Conservation (phyloP, 495 filamentous ascomycete species). For the Bathelium albidoporum region DNA sequence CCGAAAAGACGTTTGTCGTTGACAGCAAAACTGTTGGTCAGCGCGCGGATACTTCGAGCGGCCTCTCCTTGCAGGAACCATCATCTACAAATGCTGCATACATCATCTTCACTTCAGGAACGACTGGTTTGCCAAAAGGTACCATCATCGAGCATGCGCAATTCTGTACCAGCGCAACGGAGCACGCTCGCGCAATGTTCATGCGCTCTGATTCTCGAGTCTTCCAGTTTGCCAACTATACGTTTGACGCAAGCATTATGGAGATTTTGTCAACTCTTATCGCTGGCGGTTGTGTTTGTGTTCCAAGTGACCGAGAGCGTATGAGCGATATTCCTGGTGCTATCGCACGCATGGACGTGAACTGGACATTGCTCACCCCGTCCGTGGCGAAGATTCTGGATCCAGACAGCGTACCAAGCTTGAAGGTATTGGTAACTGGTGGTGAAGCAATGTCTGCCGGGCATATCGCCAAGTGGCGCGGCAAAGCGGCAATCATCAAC, state of each 20-base stretch:
- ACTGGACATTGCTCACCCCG: slow-evolving; percentile 74
- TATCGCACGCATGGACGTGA: slow-evolving; percentile 52
- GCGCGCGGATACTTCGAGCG: neutral
- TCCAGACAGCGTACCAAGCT: slow-evolving; percentile 45
- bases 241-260: slow-evolving; percentile 81
- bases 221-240: slow-evolving; percentile 71
- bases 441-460: slow-evolving; percentile 57
- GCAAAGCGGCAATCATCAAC: slow-evolving; percentile 45
- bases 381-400: slow-evolving; percentile 65
- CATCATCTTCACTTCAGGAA: slow-evolving; percentile 85
- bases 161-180: slow-evolving; percentile 61
- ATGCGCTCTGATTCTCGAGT: slow-evolving; percentile 65
- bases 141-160: slow-evolving; percentile 53
- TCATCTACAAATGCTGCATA: slow-evolving; percentile 55
- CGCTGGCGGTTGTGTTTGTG: slow-evolving; percentile 58
- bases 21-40: slow-evolving; percentile 2
- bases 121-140: slow-evolving; percentile 78
- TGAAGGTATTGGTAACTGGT: slow-evolving; percentile 63
- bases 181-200: slow-evolving; percentile 64
- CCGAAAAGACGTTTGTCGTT: slow-evolving; percentile 13
- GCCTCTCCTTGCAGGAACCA: slow-evolving; percentile 1
- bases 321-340: slow-evolving; percentile 58
- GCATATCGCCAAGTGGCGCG: slow-evolving; percentile 42
- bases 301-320: slow-evolving; percentile 50
- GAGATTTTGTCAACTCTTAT: slow-evolving; percentile 77